phyloP scores from a whole-genome alignment of 352 stramenopile species.

The Globisporangium yorkense region DNA sequence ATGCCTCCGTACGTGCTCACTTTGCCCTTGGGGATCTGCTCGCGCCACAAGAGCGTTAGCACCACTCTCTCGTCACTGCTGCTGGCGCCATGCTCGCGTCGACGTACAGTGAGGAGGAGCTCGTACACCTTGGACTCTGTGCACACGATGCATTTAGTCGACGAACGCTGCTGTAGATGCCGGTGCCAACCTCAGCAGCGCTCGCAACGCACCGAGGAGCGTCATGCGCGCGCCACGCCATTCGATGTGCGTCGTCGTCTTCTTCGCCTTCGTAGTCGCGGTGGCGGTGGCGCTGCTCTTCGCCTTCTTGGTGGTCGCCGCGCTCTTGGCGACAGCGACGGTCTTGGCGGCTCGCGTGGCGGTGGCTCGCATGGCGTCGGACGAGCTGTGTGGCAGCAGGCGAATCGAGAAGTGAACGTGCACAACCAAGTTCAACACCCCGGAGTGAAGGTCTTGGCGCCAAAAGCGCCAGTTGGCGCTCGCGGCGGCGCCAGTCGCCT shows the following conservation, averaged over 20 bases:
- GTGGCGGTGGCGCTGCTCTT: not conserved
- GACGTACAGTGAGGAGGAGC: constrained; percentile 59
- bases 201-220: constrained; percentile 39
- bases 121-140: constrained; percentile 75
- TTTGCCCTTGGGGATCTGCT: constrained; percentile 66
- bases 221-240: constrained; percentile 74
- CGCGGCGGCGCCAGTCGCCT: not conserved
- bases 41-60: not conserved
- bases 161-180: no score
- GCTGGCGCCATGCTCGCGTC: not conserved
- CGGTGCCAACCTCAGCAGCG: not conserved
- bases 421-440: not conserved
- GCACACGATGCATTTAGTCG: not conserved
- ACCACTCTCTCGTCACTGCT: not conserved
- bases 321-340: not conserved
- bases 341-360: constrained; percentile 2
- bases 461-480: not conserved
- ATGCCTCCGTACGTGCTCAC: constrained; percentile 77
- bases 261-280: constrained; percentile 18
- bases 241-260: constrained; percentile 44
- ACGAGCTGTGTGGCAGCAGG: not conserved
- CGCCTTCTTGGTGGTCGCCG: constrained; percentile 1
- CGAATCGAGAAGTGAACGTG: not conserved
- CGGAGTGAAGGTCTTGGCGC: not conserved
- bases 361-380: constrained; percentile 1